Evolutionary conservation across 1,284 basidiomycete species (phyloP), one percentile per base, ranked within the genome.

Genomic region (Sporisorium scitamineum): DNA sequence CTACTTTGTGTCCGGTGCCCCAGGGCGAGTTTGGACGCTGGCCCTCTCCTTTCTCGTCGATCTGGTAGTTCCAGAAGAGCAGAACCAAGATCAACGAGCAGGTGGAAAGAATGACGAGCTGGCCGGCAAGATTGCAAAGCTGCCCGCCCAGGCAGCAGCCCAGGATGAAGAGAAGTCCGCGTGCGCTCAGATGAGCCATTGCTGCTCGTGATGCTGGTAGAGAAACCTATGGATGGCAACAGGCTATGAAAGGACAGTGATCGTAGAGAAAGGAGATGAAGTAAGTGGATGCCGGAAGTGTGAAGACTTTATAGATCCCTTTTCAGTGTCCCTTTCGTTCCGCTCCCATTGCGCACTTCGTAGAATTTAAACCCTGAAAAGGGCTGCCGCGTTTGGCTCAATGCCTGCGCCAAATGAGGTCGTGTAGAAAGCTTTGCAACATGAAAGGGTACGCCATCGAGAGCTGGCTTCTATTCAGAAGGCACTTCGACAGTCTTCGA

Each of bases 101-200:
- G 4, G 41, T 27, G 20, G 22, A 24, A 5, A 60, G 22, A 2
- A 56, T 2, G 20, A 50, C 5, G 5, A 52, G 2, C 26, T 64
- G 61, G n/a, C 34, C 50, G 32, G 41, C 48, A 20, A 70, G 14
- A 3, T 6, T 42, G 37, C 57, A 60, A 13, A 64, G 53, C 20
- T 56, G 56, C 27, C 54, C 27, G 3, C 47, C 52, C 1, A 55
- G 6, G 27, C 22, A 56, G 50, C 24, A 69, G 42, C 65, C 59
- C 13, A 61, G 8, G 27, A 22, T 27, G 37, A 61, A 53, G 2
- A 61, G 22, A 2, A 58, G 48, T n/a, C 27, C 41, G 11, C 37
- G 31, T 1, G 26, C 26, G 8, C 27, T 13, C 18, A 31, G 29
- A 1, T 2, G n/a, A 10, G 11, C 13, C 54, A 63, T 56, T 22